Evolutionary conservation across 306 rosid genomes (phyloP).

Genomic region (Erythrophleum fordii): DNA sequence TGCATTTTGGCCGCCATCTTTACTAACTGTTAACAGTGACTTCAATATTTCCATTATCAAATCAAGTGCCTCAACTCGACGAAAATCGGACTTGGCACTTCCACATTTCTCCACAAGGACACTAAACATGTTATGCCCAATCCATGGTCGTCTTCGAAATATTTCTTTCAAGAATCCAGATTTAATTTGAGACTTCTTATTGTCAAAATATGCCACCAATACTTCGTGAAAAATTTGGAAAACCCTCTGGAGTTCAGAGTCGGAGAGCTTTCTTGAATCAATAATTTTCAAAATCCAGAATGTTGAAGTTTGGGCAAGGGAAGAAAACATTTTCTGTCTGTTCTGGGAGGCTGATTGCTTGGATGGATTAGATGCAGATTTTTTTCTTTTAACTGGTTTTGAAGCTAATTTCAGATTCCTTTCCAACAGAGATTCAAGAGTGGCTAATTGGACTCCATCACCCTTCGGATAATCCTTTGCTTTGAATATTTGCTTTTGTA

Average conservation of each 20-base stretch:
- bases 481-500: constrained; percentile 80
- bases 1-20: constrained; percentile 48
- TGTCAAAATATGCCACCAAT: constrained; percentile 62
- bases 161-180: constrained; percentile 79
- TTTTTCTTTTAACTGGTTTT: constrained; percentile 74
- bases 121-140: constrained; percentile 70
- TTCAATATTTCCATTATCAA: constrained; percentile 67
- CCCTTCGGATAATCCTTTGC: constrained; percentile 84
- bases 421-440: constrained; percentile 77
- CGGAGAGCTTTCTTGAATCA: constrained; percentile 64
- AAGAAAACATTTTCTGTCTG: constrained; percentile 70
- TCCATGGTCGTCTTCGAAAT: constrained; percentile 76
- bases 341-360: constrained; percentile 71
- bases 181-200: constrained; percentile 82
- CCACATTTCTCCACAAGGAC: constrained; percentile 74
- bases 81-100: constrained; percentile 70
- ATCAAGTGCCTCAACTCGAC: constrained; percentile 83
- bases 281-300: constrained; percentile 86
- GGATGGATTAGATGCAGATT: constrained; percentile 56
- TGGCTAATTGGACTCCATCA: constrained; percentile 67
- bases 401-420: constrained; percentile 84
- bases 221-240: constrained; percentile 60
- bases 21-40: constrained; percentile 45
- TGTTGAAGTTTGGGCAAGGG: constrained; percentile 79
- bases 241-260: constrained; percentile 60